Percentiles rank a stretch among this genome's conserved stretches.
Conservation (phyloP, 1,284 basidiomycete genomes). For the Anthracocystis walkeri region DNA sequence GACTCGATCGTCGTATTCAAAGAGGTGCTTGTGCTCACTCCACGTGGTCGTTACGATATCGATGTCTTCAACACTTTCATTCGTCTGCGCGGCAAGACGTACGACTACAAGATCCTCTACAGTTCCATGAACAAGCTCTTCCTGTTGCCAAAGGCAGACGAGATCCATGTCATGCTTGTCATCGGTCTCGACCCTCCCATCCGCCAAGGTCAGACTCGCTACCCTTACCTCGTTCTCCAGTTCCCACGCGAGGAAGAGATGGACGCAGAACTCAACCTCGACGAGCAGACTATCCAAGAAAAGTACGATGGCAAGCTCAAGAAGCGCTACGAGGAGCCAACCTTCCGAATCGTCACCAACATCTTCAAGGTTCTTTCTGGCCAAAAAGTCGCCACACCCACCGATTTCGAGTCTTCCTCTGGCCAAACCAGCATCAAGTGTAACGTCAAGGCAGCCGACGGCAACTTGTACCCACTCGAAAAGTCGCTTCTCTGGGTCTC, state of each 20-base stretch:
- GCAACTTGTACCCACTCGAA: conserved; percentile 96
- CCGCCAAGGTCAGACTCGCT: conserved; percentile 96
- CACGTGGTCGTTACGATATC: conserved; percentile 92
- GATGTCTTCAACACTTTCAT: conserved; percentile 97
- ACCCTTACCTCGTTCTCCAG: conserved; percentile 97
- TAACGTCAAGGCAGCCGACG: conserved; percentile 96
- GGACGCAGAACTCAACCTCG: conserved; percentile 92
- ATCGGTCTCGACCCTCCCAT: conserved; percentile 79
- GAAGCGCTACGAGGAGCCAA: conserved; percentile 91
- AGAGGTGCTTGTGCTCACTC: conserved; percentile 95
- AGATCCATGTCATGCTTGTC: conserved; percentile 91
- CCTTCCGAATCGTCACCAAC: conserved; percentile 93
- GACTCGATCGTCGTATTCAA: conserved; percentile 95
- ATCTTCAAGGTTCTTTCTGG: conserved; percentile 91
- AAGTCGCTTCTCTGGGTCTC: conserved; percentile 98
- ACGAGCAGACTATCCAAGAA: conserved; percentile 73
- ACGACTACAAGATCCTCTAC: conserved; percentile 98
- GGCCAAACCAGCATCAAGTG: conserved; percentile 81
- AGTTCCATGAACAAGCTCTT: conserved; percentile 89
- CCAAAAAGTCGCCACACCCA: conserved; percentile 84
- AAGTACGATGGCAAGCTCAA: conserved; percentile 83
- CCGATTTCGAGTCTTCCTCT: conserved; percentile 70
- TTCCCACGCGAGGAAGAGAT: conserved; percentile 97
- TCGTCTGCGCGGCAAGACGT: conserved; percentile 94
- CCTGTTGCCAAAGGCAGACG: conserved; percentile 91